Evolutionary conservation across 345 rosid species (phyloP).

Genomic region (Eucalyptus tenuipes): DNA sequence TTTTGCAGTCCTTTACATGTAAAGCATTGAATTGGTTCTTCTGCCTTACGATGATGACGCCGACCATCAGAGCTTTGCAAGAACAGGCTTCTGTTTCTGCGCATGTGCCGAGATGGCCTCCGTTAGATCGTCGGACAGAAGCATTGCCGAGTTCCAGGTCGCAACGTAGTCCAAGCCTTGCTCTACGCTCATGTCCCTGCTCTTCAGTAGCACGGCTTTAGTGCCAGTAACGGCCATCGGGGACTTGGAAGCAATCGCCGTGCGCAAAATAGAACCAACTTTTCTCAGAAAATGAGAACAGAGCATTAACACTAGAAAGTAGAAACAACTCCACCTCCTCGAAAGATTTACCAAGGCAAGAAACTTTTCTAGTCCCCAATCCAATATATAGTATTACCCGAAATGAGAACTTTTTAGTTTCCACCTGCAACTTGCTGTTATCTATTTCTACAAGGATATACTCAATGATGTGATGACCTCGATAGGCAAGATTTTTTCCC

Average conservation of each 20-base stretch:
- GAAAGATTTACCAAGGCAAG: not conserved
- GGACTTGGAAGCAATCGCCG: conserved; percentile 65
- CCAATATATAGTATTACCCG: not conserved
- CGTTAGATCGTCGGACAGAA: conserved; percentile 46
- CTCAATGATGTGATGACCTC: not conserved
- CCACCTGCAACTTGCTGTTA: not conserved
- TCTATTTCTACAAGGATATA: not conserved
- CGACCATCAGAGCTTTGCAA: conserved; percentile 46
- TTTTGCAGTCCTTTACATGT: not conserved
- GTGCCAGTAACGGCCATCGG: conserved; percentile 73
- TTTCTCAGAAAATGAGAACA: not conserved
- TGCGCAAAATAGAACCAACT: not conserved
- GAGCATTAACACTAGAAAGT: too few relatives aligned
- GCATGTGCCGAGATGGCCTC: conserved; percentile 48
- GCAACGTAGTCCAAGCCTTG: conserved; percentile 87
- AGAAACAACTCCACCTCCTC: not conserved
- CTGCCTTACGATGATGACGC: not conserved
- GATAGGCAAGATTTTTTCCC: not conserved
- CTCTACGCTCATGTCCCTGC: conserved; percentile 58
- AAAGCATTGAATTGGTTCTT: not conserved
- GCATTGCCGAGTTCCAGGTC: conserved; percentile 79
- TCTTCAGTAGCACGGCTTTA: conserved; percentile 51
- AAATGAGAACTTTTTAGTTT: not conserved
- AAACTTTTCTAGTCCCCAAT: not conserved
- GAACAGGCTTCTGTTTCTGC: conserved; percentile 47